Base-by-base conservation (phyloP, 495 filamentous ascomycete genomes). In the Astrocystis sublimbata region DNA sequence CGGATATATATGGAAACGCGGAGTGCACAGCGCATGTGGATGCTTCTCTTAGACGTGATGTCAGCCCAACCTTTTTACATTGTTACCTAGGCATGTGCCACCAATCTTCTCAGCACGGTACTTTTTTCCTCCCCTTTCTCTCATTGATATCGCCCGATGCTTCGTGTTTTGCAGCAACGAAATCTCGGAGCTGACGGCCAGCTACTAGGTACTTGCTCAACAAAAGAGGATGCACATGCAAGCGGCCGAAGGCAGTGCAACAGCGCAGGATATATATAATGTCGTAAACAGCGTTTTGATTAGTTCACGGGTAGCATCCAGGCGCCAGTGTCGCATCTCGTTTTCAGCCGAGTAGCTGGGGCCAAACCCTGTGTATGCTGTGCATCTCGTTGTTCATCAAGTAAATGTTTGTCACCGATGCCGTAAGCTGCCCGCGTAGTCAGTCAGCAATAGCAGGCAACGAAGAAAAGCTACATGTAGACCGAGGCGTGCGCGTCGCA, bases 381-480 rank as follows among this genome's bases (percentile, higher is more conserved):
- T 53, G 58, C 58, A 61, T 61, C n/a, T n/a, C 47, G 53, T 61
- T 40, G 47, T 53, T 61, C 58, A 42, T 33, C 28, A 52, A 26
- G 38, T 45, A 45, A 33, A 42, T 38, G 38, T 19, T 28, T 24
- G 43, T 26, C 36, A 33, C 19, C 15, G 15, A 26, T 33, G 19
- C 33, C 19, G 33, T n/a, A 31, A 31, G 12, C 12, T 54, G 23
- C 6, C 49, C 12, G 51, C 3, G 31, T 52, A 12, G 9, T 28
- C 17, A 13, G 51, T 9, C 17, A n/a, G 33, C 51, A 26, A n/a
- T 9, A 30, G 13, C 17, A 17, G 46, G 46, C 46, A 19, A 12
- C 5, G 26, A 24, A 26, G 4, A 46, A n/a, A n/a, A n/a, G n/a
- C n/a, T n/a, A n/a, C n/a, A n/a, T n/a, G n/a, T n/a, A n/a, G n/a